Evolutionary conservation across 140 eudicot species (phyloP), one percentile per base, ranked within the genome.

Genomic region (Oenanthe javanica): DNA sequence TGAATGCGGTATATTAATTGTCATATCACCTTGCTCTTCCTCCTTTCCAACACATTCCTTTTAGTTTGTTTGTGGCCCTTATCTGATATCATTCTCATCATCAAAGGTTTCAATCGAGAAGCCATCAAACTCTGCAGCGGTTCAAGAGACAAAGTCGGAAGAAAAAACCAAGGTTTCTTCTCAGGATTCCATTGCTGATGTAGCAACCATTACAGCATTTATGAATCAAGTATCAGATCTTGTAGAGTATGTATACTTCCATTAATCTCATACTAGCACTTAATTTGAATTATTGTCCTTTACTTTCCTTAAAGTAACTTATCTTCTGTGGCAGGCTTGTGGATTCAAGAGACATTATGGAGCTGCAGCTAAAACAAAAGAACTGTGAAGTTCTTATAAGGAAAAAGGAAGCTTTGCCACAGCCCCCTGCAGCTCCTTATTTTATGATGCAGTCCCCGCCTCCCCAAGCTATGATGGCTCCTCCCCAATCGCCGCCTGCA

Each of bases 331-430:
- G 77, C 87, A 95, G 99, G 87, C 94, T 95, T 81, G 99, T 90
- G 87, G 99, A 95, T 86, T 95, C 99, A 16, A 88, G 91, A 85
- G 99, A 92, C 85, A 90, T 95, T 59, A 83, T 91, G 93, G 99
- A 95, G 86, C 87, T 95, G 82, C 84, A 92, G 84, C 75, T 92
- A 82, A 95, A 95, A 84, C 97, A 95, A 78, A 87, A 76, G 2
- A 88, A 87, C 71, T 95, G 93, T 87, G 97, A 95, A 81, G 82
- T 95, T 36, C 77, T 89, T 69, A 89, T 92, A 31, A 89, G 97
- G 40, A 95, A 95, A 84, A 92, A 89, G 75, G 97, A 92, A 81
- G 97, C 97, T 81, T 77, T 95, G 57, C 88, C 89, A 42, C 97
- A 73, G 23, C 90, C 91, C 16, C 90, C 91, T 76, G 75, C 79